Evolutionary conservation across 176 grass and related monocot species (phyloP).

Genomic region (Hsuehochloa calcarea): DNA sequence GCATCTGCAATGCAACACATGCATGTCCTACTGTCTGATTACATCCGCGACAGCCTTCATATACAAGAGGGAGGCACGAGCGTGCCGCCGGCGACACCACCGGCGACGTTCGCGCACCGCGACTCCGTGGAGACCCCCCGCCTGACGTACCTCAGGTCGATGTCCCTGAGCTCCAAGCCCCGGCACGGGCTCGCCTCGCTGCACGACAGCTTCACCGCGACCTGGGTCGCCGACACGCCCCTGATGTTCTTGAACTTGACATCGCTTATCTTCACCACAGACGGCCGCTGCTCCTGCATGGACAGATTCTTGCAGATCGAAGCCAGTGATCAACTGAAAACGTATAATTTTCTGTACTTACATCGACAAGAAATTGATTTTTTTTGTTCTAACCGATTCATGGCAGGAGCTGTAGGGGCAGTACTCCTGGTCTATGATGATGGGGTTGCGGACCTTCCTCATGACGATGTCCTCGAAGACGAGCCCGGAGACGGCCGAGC

Average conservation of each 20-base stretch:
- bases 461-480: conserved; percentile 60
- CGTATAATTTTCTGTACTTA: neutral
- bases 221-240: conserved; percentile 42
- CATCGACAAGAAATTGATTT: neutral
- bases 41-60: neutral
- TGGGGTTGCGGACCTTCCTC: conserved; percentile 44
- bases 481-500: conserved; percentile 35
- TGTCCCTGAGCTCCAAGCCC: conserved; percentile 51
- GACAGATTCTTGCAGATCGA: neutral
- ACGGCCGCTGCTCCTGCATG: conserved; percentile 23
- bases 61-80: conserved; percentile 45
- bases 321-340: neutral
- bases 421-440: conserved; percentile 65
- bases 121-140: conserved; percentile 38
- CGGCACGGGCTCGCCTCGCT: conserved; percentile 44
- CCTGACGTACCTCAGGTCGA: conserved; percentile 49
- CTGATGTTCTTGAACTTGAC: conserved; percentile 63
- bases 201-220: conserved; percentile 55
- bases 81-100: conserved; percentile 37
- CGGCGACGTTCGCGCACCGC: conserved; percentile 43
- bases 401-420: conserved; percentile 49
- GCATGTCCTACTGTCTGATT: neutral
- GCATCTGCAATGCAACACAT: neutral
- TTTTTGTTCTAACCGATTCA: neutral
- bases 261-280: conserved; percentile 48